Conservation (phyloP, 768 basidiomycete species). For the Phylloporus arenicola region DNA sequence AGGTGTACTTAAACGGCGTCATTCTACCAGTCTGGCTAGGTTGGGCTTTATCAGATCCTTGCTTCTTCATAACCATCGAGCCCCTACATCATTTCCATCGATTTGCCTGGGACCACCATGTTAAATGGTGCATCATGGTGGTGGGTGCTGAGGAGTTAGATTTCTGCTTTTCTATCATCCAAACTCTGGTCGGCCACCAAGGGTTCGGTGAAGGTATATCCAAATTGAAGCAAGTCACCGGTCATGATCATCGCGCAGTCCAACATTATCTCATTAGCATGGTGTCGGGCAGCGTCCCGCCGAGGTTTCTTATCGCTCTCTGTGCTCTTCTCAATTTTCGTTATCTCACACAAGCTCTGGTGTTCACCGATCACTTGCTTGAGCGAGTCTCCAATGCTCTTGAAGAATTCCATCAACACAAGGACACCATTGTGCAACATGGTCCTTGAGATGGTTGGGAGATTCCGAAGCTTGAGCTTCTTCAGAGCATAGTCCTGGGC, state of each 20-base stretch:
- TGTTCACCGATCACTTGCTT: slow-evolving; percentile 31
- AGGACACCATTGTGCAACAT: slow-evolving; percentile 27
- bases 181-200: slow-evolving; percentile 31
- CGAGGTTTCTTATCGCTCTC: not conserved
- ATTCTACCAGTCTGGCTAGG: not conserved
- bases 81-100: slow-evolving; percentile 1
- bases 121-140: not conserved
- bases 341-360: slow-evolving; percentile 32
- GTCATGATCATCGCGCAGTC: slow-evolving; percentile 9
- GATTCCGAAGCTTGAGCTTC: not conserved
- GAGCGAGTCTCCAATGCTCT: slow-evolving; percentile 25
- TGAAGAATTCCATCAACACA: slow-evolving; percentile 33
- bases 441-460: not conserved
- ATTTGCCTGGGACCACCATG: slow-evolving; percentile 1
- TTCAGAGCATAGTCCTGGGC: not conserved
- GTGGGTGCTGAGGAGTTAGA: slow-evolving; percentile 18
- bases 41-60: not conserved
- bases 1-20: not conserved
- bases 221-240: slow-evolving; percentile 15
- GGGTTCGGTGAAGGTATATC: slow-evolving; percentile 39
- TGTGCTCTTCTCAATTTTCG: slow-evolving; percentile 36
- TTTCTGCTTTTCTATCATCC: slow-evolving; percentile 33
- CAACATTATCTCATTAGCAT: slow-evolving; percentile 10
- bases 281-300: slow-evolving; percentile 6
- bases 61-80: not conserved